Evolutionary conservation across 2,329 filamentous ascomycete species (phyloP), one percentile per base, ranked within the genome.

Genomic region (Emmonsia crescens): DNA sequence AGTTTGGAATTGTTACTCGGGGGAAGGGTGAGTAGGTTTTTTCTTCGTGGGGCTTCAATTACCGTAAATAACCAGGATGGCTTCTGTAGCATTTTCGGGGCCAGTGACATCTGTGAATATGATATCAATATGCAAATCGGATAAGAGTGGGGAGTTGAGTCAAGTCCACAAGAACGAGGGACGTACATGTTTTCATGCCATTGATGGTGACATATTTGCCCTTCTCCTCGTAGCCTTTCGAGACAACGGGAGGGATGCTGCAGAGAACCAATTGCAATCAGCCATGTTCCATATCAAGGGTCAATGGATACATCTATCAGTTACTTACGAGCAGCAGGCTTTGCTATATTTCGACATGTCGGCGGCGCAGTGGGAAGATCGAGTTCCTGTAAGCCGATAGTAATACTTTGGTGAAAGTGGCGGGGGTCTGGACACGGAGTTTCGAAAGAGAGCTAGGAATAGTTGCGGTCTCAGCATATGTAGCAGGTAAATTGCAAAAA

Each of bases 141-240:
- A 58, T 62, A 46, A 31, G 16, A 16, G 19, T 19, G 3, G 27
- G 16, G 42, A 8, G 19, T 46, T 33, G n/a, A n/a, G 16, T 21
- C 5, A 31, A 54, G 62, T 57, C 58, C 60, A 49, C 33, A 33
- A 16, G 31, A 36, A 44, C 16, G 21, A 52, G 16, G 14, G 29
- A 71, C 75, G 5, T 70, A 82, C 80, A 86, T 4, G 83, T 86
- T 74, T 85, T 85, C 74, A 86, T 66, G 66, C 83, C 83, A 73
- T 83, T 79, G 68, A 84, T 76, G 61, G 79, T 81, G 67, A 80
- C 83, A 69, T 80, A 86, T 66, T 81, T 75, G 59, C 84, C 84
- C 73, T 85, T 85, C 63, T 76, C 73, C 67, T 81, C 72, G 73
- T 85, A 86, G 60, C 70, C 75, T 64, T 75, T 70, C 59, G 73